Base-by-base conservation (phyloP, 441 rosid genomes). In the Manihot esculenta region DNA sequence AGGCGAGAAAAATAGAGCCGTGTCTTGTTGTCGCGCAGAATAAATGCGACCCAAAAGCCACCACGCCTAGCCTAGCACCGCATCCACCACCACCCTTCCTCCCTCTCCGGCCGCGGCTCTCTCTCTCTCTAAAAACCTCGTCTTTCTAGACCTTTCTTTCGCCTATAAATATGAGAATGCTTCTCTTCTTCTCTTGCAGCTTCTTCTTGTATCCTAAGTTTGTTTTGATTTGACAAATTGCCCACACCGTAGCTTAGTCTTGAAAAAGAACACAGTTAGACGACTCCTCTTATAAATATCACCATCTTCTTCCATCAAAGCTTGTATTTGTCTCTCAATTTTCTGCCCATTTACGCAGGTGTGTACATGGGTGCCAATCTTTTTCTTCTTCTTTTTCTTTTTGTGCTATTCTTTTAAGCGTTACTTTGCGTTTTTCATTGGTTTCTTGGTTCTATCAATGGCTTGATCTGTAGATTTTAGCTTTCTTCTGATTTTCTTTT, bases 41-140 rank as follows among this genome's bases (percentile, higher is more conserved):
- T 78, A 82, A 82, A 81, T 73, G 82, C 74, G 68, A 75, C 81
- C 83, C n/a, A n/a, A n/a, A n/a, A n/a, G n/a, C n/a, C n/a, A n/a
- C n/a, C n/a, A n/a, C n/a, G n/a, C n/a, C n/a, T n/a, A n/a, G n/a
- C n/a, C n/a, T 8, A 50, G n/a, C 33, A 30, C 1, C 2, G 4
- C 1, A 4, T 30, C 33, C 1, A 1, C 33, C 1, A 30, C 33
- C 33, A 56, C 20, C 10, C 3, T 4, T 5, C 17, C 13, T 58
- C 71, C 1, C 69, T 33, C 44, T 2, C 21, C 2, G n/a, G n/a
- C n/a, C n/a, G n/a, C n/a, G n/a, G 14, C 18, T 27, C 21, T 21
- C 45, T 14, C 49, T 30, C 53, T 47, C 2, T 48, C 42, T 38
- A 54, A 45, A 23, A 3, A 30, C 63, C 17, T n/a, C 17, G 63